These are phyloP conservation scores for Wickerhamiella qilinensis DNA, from an alignment of 805 yeast species.

Conservation along the genomic window DNA sequence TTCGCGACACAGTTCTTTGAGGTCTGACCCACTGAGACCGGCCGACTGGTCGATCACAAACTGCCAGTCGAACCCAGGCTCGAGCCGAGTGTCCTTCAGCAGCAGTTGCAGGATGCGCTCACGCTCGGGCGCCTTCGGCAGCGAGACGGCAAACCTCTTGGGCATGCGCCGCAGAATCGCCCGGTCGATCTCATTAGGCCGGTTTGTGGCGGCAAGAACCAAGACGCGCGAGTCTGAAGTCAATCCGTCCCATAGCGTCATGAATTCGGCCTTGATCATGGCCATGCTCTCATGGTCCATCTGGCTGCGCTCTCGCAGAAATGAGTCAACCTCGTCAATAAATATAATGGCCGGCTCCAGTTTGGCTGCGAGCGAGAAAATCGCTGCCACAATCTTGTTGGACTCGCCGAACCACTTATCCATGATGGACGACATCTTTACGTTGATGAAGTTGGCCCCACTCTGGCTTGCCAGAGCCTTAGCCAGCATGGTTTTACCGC, in stretches of 20 bases:
- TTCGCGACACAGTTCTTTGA: conserved; percentile 79
- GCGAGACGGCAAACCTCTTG: conserved; percentile 61
- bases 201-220: conserved; percentile 88
- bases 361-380: conserved; percentile 76
- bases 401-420: conserved; percentile 98
- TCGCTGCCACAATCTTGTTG: conserved; percentile 83
- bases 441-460: conserved; percentile 79
- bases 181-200: conserved; percentile 79
- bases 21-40: conserved; percentile 80
- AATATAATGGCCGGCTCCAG: conserved; percentile 89
- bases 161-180: conserved; percentile 92
- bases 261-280: conserved; percentile 85
- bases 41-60: conserved; percentile 45
- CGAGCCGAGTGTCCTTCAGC: conserved; percentile 48
- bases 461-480: conserved; percentile 87
- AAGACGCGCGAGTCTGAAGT: conserved; percentile 54
- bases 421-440: conserved; percentile 85
- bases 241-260: conserved; percentile 96
- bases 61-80: conserved; percentile 42
- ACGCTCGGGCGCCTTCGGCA: conserved; percentile 58
- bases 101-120: conserved; percentile 52
- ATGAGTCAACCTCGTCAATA: conserved; percentile 92
- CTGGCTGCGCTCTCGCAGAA: conserved; percentile 68
- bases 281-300: conserved; percentile 93
- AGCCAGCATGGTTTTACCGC: conserved; percentile 95